Evolutionary conservation across 2,329 filamentous ascomycete genomes (phyloP), one percentile per base, ranked within the genome.

Genomic region (Clonostachys solani): DNA sequence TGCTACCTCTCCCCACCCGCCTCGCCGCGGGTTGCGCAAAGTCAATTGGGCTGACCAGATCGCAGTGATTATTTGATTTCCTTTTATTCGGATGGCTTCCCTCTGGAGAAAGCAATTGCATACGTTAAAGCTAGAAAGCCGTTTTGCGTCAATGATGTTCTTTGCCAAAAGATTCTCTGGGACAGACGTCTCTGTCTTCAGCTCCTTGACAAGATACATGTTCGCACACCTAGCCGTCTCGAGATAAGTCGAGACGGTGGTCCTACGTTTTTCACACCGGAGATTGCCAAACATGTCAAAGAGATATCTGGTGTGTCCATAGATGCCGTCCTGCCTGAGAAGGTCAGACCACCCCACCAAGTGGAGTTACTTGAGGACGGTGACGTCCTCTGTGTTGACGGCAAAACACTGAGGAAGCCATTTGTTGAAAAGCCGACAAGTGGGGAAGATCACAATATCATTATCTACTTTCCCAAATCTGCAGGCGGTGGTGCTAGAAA

Each of bases 351-450:
- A 46, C 89, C 92, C 3, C 74, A 78, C 47, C 84, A 81, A 51
- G 86, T 99, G 6, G 86, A 94, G 59, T 74, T 99, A 53, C 77
- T 94, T n/a, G 92, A 97, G 52, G 86, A 95, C 55, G 89, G 89
- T 29, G 92, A 99, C 61, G 86, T 87, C 5, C 76, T 99, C 47
- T 83, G 86, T 40, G 92, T 99, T 10, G 92, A 99, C 62, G 94
- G 92, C 12, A 76, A 80, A 38, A 66, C 84, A 5, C 77, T 99
- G 42, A 86, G 80, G 56, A 99, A 99, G 62, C 94, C 94, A 0
- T 99, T 99, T 61, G 94, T 99, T 36, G 94, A 99, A 64, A 99
- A 99, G 65, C 94, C 94, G 0, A 92, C 91, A n/a, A 96, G 89
- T 60, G 94, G 94, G 34, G 94, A 99, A 68, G 92, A 99, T 60